Evolutionary conservation across 2,329 filamentous ascomycete species (phyloP).

Genomic region (Aspergillus pseudonomiae): DNA sequence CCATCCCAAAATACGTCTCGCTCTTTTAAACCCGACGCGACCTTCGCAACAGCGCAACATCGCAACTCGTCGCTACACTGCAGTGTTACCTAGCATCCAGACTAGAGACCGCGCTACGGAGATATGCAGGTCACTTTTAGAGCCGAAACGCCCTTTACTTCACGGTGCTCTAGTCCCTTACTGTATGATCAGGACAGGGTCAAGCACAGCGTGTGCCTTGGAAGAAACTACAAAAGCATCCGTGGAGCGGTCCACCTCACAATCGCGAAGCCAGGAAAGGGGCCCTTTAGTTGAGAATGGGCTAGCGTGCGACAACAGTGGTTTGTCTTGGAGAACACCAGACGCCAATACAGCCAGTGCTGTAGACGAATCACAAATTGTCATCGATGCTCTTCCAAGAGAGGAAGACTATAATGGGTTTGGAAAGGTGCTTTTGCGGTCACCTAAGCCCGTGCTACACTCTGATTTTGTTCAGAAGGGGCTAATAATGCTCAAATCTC

Average conservation of each 20-base stretch:
- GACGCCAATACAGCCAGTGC: background rate
- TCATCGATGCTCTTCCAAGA: background rate
- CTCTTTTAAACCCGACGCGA: background rate
- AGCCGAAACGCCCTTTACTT: no score
- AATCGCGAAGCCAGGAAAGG: background rate
- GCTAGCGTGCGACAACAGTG: background rate
- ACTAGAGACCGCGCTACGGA: no score
- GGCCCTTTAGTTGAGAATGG: background rate
- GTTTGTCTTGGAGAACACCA: background rate
- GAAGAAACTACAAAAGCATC: background rate
- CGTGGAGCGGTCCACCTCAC: background rate
- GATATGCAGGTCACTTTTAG: background rate
- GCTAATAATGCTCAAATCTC: background rate
- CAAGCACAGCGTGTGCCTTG: background rate
- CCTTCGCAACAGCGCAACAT: background rate
- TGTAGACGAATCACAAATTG: background rate
- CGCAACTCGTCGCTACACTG: background rate
- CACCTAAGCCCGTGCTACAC: background rate
- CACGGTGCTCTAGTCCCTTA: background rate
- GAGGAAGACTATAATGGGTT: constrained; percentile 1
- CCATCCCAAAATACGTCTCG: background rate
- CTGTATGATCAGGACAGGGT: background rate
- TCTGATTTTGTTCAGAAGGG: background rate
- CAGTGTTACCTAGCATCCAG: background rate
- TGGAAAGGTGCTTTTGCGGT: background rate